phyloP scores from a whole-genome alignment of 106 monocot genomes.

The Acanthochlamys bracteata region DNA sequence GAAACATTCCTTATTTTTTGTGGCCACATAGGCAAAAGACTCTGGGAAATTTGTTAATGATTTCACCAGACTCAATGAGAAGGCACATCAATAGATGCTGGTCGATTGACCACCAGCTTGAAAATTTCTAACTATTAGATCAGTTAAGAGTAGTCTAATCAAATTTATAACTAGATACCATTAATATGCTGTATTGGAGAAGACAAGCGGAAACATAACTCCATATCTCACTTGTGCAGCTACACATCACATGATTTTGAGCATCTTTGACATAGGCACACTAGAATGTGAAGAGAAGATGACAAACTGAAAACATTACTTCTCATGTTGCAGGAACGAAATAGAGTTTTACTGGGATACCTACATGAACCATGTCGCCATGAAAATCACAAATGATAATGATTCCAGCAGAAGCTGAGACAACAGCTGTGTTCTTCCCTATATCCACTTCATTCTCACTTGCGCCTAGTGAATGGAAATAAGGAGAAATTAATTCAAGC shows the following conservation, averaged over 20 bases:
- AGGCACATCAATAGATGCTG: slow-evolving; percentile 3
- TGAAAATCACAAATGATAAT: too few species aligned
- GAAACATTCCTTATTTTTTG: too few species aligned
- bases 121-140: neutral
- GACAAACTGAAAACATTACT: too few species aligned
- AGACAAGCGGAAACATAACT: neutral
- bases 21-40: too few species aligned
- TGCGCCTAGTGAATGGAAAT: neutral
- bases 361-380: too few species aligned
- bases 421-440: neutral
- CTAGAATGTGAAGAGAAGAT: too few species aligned
- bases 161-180: neutral
- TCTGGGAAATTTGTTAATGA: neutral
- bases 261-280: too few species aligned
- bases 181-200: neutral
- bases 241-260: neutral
- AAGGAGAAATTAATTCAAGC: neutral
- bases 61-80: neutral
- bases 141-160: neutral
- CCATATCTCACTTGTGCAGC: neutral
- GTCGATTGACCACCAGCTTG: neutral
- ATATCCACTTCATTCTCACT: neutral
- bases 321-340: too few species aligned
- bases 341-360: too few species aligned
- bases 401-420: neutral